Conservation (phyloP, 2,329 filamentous ascomycete species). For the Penicillium sclerotigenum region DNA sequence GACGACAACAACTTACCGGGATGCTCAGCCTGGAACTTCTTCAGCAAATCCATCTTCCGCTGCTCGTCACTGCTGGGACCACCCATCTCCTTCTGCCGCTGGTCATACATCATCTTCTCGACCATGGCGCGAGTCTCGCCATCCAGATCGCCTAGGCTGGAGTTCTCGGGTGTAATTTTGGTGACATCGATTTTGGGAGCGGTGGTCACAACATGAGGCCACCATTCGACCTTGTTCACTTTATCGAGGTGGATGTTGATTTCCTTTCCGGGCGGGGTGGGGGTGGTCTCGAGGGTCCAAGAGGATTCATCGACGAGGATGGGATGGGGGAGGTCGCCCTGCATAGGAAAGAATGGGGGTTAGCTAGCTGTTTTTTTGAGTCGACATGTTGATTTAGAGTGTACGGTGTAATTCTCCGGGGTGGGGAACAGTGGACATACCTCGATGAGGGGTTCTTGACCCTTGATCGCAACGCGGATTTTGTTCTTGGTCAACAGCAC, state of each 20-base stretch:
- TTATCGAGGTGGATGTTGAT: slow-evolving; percentile 92
- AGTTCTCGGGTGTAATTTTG: slow-evolving; percentile 92
- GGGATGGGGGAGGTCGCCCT: slow-evolving; percentile 82
- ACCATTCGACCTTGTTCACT: slow-evolving; percentile 96
- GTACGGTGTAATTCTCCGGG: neutral
- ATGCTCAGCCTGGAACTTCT: slow-evolving; percentile 84
- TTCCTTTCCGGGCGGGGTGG: slow-evolving; percentile 60
- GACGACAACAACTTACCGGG: slow-evolving; percentile 42
- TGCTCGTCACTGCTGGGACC: slow-evolving; percentile 89
- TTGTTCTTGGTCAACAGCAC: slow-evolving; percentile 77
- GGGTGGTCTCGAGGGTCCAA: slow-evolving; percentile 78
- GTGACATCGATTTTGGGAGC: slow-evolving; percentile 92
- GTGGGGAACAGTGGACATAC: slow-evolving; percentile 48
- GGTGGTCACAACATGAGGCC: slow-evolving; percentile 81
- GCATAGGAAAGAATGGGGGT: slow-evolving; percentile 5
- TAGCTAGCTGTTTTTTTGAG: neutral
- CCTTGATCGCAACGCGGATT: slow-evolving; percentile 79
- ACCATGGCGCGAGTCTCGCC: slow-evolving; percentile 96
- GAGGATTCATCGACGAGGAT: slow-evolving; percentile 84
- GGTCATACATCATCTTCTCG: slow-evolving; percentile 99
- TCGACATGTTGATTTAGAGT: neutral
- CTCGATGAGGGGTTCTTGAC: slow-evolving; percentile 77
- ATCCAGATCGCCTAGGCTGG: slow-evolving; percentile 86
- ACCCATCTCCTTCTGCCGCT: slow-evolving; percentile 91
- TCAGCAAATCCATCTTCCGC: slow-evolving; percentile 88